Evolutionary conservation across 1,284 basidiomycete genomes (phyloP).

Genomic region (Trichosporon sp.): DNA sequence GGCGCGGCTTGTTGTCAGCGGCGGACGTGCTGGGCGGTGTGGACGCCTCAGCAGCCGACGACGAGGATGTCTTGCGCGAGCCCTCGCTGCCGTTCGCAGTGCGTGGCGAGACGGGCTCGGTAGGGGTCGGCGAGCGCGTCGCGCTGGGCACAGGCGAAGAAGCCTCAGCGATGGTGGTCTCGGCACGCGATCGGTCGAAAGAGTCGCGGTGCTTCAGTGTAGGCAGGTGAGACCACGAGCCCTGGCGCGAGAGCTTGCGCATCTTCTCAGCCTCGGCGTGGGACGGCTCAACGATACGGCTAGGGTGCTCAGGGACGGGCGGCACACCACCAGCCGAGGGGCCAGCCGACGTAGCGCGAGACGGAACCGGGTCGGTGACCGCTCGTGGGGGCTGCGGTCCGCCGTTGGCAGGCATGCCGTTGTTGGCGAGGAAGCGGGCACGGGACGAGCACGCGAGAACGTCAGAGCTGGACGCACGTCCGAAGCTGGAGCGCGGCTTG

Average conservation of each 20-base stretch:
- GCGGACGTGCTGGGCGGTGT: not conserved
- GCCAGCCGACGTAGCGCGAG: constrained; percentile 31
- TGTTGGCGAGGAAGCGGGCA: constrained; percentile 31
- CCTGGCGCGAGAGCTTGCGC: constrained; percentile 35
- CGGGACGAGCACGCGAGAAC: constrained; percentile 34
- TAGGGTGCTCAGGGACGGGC: constrained; percentile 10
- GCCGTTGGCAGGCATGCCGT: constrained; percentile 15
- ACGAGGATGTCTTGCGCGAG: constrained; percentile 7
- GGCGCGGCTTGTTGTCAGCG: constrained; percentile 22
- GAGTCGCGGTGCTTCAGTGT: constrained; percentile 33
- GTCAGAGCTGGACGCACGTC: constrained; percentile 33
- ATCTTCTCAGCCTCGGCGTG: constrained; percentile 19
- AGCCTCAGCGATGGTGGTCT: constrained; percentile 24
- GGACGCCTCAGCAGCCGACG: constrained; percentile 11
- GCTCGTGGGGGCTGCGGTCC: constrained; percentile 20
- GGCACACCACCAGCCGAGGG: constrained; percentile 19
- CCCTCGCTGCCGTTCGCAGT: constrained; percentile 17
- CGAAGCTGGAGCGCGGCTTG: constrained; percentile 32
- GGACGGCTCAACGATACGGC: not conserved
- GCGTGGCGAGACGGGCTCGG: constrained; percentile 30
- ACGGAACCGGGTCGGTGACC: constrained; percentile 32
- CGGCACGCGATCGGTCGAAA: constrained; percentile 33
- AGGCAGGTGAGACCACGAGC: constrained; percentile 33
- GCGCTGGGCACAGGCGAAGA: constrained; percentile 31
- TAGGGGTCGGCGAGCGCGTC: constrained; percentile 32